A percentile compares a stretch with the other conserved stretches of the same genome.
These are phyloP conservation scores for Tylopilus subfusipes DNA, from an alignment of 768 basidiomycete species.

Conservation along the genomic window DNA sequence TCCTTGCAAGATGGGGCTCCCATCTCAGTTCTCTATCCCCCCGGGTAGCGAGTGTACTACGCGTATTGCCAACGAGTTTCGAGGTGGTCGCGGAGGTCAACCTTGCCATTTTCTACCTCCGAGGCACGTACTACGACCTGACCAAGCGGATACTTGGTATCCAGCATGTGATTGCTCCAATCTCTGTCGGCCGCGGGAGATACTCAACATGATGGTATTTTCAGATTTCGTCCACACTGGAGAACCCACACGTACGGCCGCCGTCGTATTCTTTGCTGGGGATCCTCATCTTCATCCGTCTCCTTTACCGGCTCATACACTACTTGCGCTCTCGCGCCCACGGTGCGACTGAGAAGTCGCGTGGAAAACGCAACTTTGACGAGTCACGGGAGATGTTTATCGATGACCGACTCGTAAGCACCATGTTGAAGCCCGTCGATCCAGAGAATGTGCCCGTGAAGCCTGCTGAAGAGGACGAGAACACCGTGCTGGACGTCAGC, in stretches of 20 bases:
- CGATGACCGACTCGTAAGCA: conserved; percentile 59
- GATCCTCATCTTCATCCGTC: conserved; percentile 60
- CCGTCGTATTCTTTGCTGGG: conserved; percentile 89
- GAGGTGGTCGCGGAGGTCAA: conserved; percentile 67
- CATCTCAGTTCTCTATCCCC: conserved; percentile 33
- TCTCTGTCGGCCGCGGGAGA: neutral
- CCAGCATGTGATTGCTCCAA: conserved; percentile 50
- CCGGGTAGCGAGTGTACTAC: conserved; percentile 30
- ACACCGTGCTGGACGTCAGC: conserved; percentile 60
- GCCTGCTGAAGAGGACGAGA: conserved; percentile 66
- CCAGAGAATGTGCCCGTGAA: conserved; percentile 52
- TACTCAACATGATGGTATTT: conserved; percentile 6
- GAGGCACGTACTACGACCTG: conserved; percentile 75
- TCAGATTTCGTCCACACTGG: conserved; percentile 71
- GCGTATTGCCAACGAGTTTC: conserved; percentile 45
- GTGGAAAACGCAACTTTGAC: conserved; percentile 33
- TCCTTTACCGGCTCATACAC: conserved; percentile 56
- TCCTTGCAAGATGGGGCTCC: conserved; percentile 49
- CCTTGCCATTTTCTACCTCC: conserved; percentile 76
- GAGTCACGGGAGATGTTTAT: conserved; percentile 42
- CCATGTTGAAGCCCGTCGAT: conserved; percentile 47
- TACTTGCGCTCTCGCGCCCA: conserved; percentile 38
- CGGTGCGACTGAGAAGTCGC: conserved; percentile 27
- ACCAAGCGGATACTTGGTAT: conserved; percentile 64
- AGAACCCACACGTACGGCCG: conserved; percentile 66